phyloP scores from a whole-genome alignment of 1,139 yeast species.

The Eremothecium coryli region DNA sequence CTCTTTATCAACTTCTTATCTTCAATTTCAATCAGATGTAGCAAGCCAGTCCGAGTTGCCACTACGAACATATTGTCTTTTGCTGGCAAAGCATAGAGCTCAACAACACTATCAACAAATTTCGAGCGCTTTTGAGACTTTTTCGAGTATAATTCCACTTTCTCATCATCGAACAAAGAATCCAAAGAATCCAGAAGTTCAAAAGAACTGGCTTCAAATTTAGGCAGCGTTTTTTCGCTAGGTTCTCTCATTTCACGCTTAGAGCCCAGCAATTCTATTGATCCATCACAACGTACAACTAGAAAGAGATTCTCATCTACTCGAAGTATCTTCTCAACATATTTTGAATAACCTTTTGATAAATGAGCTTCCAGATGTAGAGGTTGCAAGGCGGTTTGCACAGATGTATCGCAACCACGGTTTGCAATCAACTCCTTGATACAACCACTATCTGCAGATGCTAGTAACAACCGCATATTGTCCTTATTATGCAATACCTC shows the following conservation, averaged over 20 bases:
- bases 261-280: conserved; percentile 19
- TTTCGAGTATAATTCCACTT: conserved; percentile 17
- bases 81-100: conserved; percentile 15
- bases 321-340: conserved; percentile 15
- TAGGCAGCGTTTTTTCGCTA: conserved; percentile 8
- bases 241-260: conserved; percentile 5
- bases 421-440: conserved; percentile 43
- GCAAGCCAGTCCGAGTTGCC: conserved; percentile 42
- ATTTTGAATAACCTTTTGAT: conserved; percentile 30
- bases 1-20: conserved; percentile 13
- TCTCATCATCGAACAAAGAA: conserved; percentile 18
- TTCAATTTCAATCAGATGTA: conserved; percentile 35
- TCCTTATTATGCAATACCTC: background rate
- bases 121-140: conserved; percentile 25
- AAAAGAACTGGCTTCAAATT: conserved; percentile 14
- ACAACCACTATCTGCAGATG: conserved; percentile 28
- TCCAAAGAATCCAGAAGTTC: conserved; percentile 11
- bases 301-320: conserved; percentile 12
- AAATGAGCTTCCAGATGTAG: conserved; percentile 37
- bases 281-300: conserved; percentile 29
- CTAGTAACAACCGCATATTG: conserved; percentile 25
- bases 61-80: conserved; percentile 24
- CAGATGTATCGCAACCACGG: conserved; percentile 63
- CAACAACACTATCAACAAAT: conserved; percentile 24
- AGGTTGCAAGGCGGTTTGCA: conserved; percentile 49